These are phyloP conservation scores for Penicillium robsamsonii DNA, from an alignment of 495 filamentous ascomycete species.

Conservation along the genomic window DNA sequence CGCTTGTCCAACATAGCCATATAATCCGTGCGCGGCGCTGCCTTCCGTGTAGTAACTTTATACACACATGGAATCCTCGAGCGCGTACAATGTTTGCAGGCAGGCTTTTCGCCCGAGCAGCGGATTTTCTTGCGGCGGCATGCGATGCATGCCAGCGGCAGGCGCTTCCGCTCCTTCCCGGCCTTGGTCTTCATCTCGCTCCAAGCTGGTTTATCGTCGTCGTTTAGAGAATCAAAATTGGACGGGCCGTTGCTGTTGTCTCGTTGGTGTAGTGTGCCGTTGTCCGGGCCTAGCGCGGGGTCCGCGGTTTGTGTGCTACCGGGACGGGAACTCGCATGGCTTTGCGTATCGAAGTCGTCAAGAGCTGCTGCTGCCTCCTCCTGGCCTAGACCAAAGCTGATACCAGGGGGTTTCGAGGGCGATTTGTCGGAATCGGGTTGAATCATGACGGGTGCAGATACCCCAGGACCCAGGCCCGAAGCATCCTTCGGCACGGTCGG, in stretches of 20 bases:
- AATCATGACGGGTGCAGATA: conserved; percentile 47
- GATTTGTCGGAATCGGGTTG: conserved; percentile 41
- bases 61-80: conserved; percentile 98
- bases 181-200: conserved; percentile 97
- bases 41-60: conserved; percentile 93
- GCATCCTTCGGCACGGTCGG: conserved; percentile 39
- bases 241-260: conserved; percentile 47
- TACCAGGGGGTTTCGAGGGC: conserved; percentile 35
- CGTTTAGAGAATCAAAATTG: conserved; percentile 50
- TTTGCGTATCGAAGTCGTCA: conserved; percentile 45
- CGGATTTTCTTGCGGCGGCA: conserved; percentile 97
- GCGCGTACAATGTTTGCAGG: conserved; percentile 92
- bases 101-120: conserved; percentile 95
- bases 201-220: conserved; percentile 65
- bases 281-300: conserved; percentile 21
- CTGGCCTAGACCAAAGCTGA: conserved; percentile 25
- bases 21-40: conserved; percentile 94
- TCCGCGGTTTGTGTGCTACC: conserved; percentile 34
- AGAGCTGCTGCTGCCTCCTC: conserved; percentile 32
- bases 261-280: conserved; percentile 24
- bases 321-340: conserved; percentile 44
- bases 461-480: conserved; percentile 36
- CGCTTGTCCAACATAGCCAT: conserved; percentile 99
- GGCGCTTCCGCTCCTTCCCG: conserved; percentile 89
- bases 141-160: conserved; percentile 93